Base-by-base conservation (phyloP, 2,329 filamentous ascomycete species). In the Metarhizium humberi region DNA sequence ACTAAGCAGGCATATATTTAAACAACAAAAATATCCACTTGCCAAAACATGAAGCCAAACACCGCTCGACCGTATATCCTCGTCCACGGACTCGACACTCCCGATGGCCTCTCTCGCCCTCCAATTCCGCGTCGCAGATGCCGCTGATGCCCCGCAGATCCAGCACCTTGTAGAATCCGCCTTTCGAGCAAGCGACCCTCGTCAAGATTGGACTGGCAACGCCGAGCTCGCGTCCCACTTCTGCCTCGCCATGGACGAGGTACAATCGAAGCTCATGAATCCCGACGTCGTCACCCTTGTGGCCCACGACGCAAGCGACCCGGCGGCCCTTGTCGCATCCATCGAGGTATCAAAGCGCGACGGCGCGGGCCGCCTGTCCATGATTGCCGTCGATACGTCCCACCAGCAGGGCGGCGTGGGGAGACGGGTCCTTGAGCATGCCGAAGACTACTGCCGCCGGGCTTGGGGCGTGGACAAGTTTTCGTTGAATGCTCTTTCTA, bases 321-420 rank as follows among this genome's bases (percentile, higher is more conserved):
- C n/a, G 3, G 29, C 13, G 13, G 30, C 18, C n/a, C 25, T 51
- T 3, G 49, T 50, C 16, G 53, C 47, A 29, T 65, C 64, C 36
- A 58, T 69, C 51, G 62, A 63, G 0, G 61, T 71, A 11, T 59
- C 57, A 49, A 67, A 58, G 56, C 63, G 62, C 30, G 55, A 57
- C n/a, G 58, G 56, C 5, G 50, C 59, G 11, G 71, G 64, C 5
- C 66, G 70, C 38, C 56, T 74, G 11, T 62, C 63, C 43, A 58
- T 71, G 58, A 60, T 74, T 2, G 70, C 71, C 1, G 70, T 74
- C 0, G 64, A 71, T 29, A 59, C 60, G 11, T 36, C 36, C 0
- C 54, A 54, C n/a, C 70, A 73, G 51, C 60, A 62, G 0, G 57
- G 61, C 6, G 71, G 72, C 0, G 10, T 73, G 13, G 72, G 72